phyloP scores from a whole-genome alignment of 2,329 filamentous ascomycete species.

The Ophiostoma australiae region DNA sequence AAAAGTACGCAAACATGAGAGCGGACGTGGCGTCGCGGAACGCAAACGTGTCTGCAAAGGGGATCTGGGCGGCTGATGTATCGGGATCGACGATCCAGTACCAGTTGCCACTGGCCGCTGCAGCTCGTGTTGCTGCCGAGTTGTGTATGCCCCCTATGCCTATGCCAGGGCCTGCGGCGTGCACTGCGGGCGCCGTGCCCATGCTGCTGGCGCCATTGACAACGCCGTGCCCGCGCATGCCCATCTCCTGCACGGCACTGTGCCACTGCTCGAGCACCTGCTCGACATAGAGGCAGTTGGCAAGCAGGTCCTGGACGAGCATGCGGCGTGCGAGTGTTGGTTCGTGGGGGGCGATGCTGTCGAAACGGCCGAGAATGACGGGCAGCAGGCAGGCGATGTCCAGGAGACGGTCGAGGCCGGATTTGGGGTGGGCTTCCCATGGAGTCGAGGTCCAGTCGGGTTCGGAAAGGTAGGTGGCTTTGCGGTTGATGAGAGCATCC shows the following conservation, averaged over 20 bases:
- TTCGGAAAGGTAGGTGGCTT: slow-evolving; percentile 47
- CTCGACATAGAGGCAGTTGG: slow-evolving; percentile 46
- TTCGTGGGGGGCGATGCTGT: slow-evolving; percentile 39
- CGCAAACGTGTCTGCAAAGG: slow-evolving; percentile 43
- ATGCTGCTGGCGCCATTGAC: slow-evolving; percentile 18
- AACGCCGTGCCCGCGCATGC: slow-evolving; percentile 24
- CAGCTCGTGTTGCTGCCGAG: not conserved
- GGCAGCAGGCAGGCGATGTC: slow-evolving; percentile 48
- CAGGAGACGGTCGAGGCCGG: slow-evolving; percentile 47
- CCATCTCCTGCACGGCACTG: slow-evolving; percentile 30
- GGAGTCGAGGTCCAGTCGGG: slow-evolving; percentile 50
- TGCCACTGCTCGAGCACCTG: slow-evolving; percentile 47
- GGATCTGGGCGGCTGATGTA: slow-evolving; percentile 35
- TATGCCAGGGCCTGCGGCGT: not conserved
- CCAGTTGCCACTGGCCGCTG: slow-evolving; percentile 11
- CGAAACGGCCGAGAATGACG: slow-evolving; percentile 43
- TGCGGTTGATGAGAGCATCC: slow-evolving; percentile 47
- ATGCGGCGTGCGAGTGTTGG: slow-evolving; percentile 41
- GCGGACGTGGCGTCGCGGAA: slow-evolving; percentile 45
- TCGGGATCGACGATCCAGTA: slow-evolving; percentile 40
- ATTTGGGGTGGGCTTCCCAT: slow-evolving; percentile 50
- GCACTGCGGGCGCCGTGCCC: not conserved
- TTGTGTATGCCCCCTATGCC: not conserved
- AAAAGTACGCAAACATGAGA: slow-evolving; percentile 49
- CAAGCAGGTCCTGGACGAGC: slow-evolving; percentile 46